These are phyloP conservation scores for Boletus sp. DNA, from an alignment of 768 basidiomycete species.

Conservation along the genomic window DNA sequence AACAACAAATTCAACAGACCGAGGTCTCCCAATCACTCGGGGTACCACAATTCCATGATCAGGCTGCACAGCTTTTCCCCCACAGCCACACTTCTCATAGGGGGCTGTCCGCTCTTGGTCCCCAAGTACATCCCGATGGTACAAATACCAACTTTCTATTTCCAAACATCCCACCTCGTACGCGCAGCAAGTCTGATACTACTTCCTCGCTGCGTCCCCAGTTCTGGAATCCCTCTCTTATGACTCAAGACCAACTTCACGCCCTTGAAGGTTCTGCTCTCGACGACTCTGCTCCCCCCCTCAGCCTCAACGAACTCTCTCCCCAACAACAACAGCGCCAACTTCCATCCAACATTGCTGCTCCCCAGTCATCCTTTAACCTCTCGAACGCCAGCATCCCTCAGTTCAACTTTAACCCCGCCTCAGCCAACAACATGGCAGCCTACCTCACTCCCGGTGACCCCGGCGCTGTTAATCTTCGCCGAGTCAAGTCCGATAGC, in stretches of 20 bases:
- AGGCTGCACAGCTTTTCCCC: slow-evolving; percentile 28
- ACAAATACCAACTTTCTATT: slow-evolving; percentile 38
- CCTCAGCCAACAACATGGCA: slow-evolving; percentile 33
- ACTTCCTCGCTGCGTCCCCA: slow-evolving; percentile 47
- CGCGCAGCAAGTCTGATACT: slow-evolving; percentile 60
- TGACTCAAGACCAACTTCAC: slow-evolving; percentile 36
- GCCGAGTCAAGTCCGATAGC: slow-evolving; percentile 49
- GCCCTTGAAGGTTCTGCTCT: slow-evolving; percentile 36
- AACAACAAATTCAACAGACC: slow-evolving; percentile 35
- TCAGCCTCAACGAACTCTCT: slow-evolving; percentile 29
- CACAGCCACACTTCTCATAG: slow-evolving; percentile 37
- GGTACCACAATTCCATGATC: slow-evolving; percentile 27
- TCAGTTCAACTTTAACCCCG: slow-evolving; percentile 36
- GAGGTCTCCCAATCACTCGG: slow-evolving; percentile 31
- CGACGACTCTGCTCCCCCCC: slow-evolving; percentile 34
- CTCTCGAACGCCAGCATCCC: slow-evolving; percentile 23
- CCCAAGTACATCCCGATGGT: slow-evolving; percentile 32
- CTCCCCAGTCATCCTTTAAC: slow-evolving; percentile 28
- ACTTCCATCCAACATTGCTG: slow-evolving; percentile 22
- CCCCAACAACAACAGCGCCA: slow-evolving; percentile 28
- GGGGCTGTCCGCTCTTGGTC: slow-evolving; percentile 35
- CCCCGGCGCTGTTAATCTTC: slow-evolving; percentile 34
- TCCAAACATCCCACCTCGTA: slow-evolving; percentile 39
- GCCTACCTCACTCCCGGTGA: slow-evolving; percentile 38
- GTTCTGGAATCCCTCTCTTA: slow-evolving; percentile 45